Base-by-base conservation (phyloP, 148 eudicot species). In the Camellia japonica region DNA sequence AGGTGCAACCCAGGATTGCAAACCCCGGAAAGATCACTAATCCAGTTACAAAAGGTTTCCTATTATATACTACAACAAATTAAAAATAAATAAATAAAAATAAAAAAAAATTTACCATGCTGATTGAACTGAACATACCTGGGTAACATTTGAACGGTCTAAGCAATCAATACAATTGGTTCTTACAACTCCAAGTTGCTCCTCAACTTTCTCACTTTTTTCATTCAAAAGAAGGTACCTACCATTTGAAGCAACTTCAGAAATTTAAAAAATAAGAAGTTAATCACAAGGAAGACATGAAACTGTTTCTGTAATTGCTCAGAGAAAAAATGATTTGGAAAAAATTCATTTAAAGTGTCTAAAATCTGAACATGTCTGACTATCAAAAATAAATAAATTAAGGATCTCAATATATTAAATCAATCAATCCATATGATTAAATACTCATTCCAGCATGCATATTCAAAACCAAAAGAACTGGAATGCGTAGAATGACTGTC, bases 141-240 rank as follows among this genome's bases (percentile, higher is more conserved):
- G 99, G 72, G 97, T 96, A 69, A 96, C 98, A 89, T 96, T 96
- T 74, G 99, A 93, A 23, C 99, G 97, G 86, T 96, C 99, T 84
- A 96, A 90, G 90, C 99, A 96, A 78, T 96, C 99, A 83, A 96
- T 87, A 84, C 99, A 96, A 73, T 96, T 96, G 83, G 93, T 93
- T 84, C 99, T 90, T 77, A 93, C 93, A 64, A 93, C 88, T 61
- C 99, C 99, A 80, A 72, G 82, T 86, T 96, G 99, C 84, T 77
- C 90, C 88, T 93, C 95, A 82, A 92, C 80, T 75, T 92, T 93
- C 83, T 94, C 93, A 71, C 95, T 92, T 75, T 92, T 89, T 63
- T 93, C 98, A 84, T 92, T 93, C 76, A 96, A 82, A 73, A 93
- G 85, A 83, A 91, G 89, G 83, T 96, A 96, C 90, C 99, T 96